Evolutionary conservation across 2,329 filamentous ascomycete species (phyloP).

Genomic region (Aspergillus sp.): DNA sequence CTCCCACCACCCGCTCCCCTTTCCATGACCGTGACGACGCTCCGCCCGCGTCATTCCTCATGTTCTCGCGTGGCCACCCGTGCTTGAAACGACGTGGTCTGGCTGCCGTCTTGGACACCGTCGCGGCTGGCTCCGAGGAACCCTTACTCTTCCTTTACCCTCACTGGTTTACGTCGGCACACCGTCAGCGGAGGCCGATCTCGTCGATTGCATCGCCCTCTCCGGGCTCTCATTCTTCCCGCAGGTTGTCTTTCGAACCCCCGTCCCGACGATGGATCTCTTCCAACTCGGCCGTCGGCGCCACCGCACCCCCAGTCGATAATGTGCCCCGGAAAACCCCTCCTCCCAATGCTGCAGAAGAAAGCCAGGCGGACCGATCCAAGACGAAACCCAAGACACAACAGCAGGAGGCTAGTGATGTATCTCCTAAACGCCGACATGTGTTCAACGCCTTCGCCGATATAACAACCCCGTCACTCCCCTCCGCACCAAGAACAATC

Average conservation of each 20-base stretch:
- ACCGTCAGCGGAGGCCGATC: slow-evolving; percentile 17
- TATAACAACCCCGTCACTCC: slow-evolving; percentile 3
- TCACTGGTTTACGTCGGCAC: slow-evolving; percentile 36
- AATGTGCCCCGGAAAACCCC: background rate
- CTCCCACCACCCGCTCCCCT: background rate
- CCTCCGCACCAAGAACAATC: background rate
- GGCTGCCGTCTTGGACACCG: slow-evolving; percentile 34
- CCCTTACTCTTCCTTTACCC: slow-evolving; percentile 48
- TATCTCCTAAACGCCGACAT: background rate
- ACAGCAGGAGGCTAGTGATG: background rate
- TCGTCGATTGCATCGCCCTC: slow-evolving; percentile 9
- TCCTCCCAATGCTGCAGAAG: background rate
- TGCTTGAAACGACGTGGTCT: slow-evolving; percentile 40
- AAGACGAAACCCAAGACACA: background rate
- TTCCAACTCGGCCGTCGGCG: background rate
- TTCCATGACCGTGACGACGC: slow-evolving; percentile 17
- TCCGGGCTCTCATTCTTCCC: background rate
- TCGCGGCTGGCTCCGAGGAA: slow-evolving; percentile 38
- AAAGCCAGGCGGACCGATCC: background rate
- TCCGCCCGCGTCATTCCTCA: slow-evolving; percentile 23
- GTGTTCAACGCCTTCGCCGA: slow-evolving; percentile 10
- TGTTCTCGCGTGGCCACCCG: slow-evolving; percentile 43
- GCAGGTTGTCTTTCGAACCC: slow-evolving; percentile 9
- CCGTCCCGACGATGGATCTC: slow-evolving; percentile 25
- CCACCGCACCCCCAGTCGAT: background rate